Conservation (phyloP, 441 rosid species). For the Pelargonium citronellum region DNA sequence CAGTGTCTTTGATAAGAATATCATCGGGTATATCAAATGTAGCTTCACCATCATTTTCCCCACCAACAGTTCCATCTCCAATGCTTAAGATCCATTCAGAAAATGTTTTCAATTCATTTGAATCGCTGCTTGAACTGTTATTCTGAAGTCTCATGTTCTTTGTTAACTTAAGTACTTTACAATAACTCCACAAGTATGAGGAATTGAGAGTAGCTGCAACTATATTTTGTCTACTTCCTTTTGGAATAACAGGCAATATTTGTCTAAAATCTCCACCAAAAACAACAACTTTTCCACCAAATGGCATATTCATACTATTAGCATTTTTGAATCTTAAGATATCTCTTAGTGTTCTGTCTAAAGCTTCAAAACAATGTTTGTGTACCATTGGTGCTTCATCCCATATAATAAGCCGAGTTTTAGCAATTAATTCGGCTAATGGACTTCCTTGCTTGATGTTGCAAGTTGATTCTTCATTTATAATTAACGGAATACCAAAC, state of each 20-base stretch:
- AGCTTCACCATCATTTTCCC: neutral
- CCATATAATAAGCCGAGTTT: slow-evolving; percentile 6
- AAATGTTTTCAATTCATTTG: neutral
- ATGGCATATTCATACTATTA: neutral
- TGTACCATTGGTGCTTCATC: slow-evolving; percentile 14
- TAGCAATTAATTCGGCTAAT: neutral
- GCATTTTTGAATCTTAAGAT: neutral
- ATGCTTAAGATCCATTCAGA: neutral
- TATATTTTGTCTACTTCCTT: neutral
- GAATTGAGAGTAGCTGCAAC: neutral
- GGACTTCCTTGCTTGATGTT: neutral
- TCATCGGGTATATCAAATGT: neutral
- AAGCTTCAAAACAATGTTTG: slow-evolving; percentile 9
- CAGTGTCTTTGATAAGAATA: neutral
- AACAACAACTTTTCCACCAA: slow-evolving; percentile 5
- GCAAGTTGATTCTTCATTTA: neutral
- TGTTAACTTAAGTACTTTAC: neutral
- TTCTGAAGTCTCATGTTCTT: slow-evolving; percentile 6
- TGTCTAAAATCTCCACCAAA: slow-evolving; percentile 19
- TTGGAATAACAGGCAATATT: neutral
- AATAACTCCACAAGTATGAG: slow-evolving; percentile 8
- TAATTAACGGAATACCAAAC: neutral
- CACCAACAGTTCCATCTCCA: slow-evolving; percentile 1
- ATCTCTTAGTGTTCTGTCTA: neutral
- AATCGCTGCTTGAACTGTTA: neutral